Evolutionary conservation across 2,329 filamentous ascomycete species (phyloP), one percentile per base, ranked within the genome.

Genomic region (Xylariomycetidae sp.): DNA sequence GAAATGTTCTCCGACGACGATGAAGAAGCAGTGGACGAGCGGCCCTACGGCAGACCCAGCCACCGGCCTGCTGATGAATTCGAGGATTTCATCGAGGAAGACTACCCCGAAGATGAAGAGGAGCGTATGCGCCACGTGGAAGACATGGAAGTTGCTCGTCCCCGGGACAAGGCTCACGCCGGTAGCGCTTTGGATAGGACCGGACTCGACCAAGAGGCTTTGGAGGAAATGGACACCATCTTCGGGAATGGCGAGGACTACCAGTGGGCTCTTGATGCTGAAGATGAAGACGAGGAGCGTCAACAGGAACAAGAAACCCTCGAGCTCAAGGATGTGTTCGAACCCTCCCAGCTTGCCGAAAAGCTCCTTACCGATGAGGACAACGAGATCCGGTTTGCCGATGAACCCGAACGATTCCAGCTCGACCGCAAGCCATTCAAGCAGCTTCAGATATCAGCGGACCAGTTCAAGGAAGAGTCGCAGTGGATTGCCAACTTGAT

Each of bases 1-100:
- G 82, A 95, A 48, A 96, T 98, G 46, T 98, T 98, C 60, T 89
- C 86, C 22, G 90, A 95, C 46, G 90, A 95, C 33, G 90, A 96
- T 42, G 89, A 94, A 34, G 79, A 84, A 13, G 77, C 73, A 37
- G 71, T 42, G 34, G 73, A 76, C 5, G 70, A 74, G 24, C 63
- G 70, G 37, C 57, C 59, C 3, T 76, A 74, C 37, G 63, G 61
- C 20, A 63, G 74, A 42, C 60, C 67, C 5, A 67, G 59, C 43
- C 74, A 76, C 40, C 73, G 83, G 38, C 69, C 70, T 22, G 68
- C 75, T 40, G 85, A 93, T 58, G 87, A 94, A 52, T 86, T 94
- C 58, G 87, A 87, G 40, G 89, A 90, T 57, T 98, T 98, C 60
- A 98, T 98, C 53, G 90, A 96, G 57, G 88, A 95, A 50, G 92